Evolutionary conservation across 345 rosid genomes (phyloP).

Genomic region (Pseudoturritis turrita): DNA sequence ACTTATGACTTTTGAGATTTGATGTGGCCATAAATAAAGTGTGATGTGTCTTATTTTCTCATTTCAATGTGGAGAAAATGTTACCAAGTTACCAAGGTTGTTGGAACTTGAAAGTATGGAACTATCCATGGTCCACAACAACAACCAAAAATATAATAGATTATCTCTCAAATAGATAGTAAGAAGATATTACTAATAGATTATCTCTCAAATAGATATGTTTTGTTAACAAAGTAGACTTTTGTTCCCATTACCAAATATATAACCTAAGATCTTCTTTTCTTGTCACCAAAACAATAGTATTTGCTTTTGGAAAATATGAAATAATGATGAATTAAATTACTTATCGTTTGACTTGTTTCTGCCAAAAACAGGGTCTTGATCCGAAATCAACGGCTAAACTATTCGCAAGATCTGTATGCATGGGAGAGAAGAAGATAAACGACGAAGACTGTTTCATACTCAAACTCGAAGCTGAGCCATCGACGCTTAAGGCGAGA

Average conservation of each 20-base stretch:
- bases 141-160: background rate
- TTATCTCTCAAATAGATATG: background rate
- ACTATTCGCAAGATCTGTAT: constrained; percentile 61
- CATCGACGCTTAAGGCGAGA: constrained; percentile 52
- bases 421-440: constrained; percentile 70
- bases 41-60: constrained; percentile 1
- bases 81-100: constrained; percentile 7
- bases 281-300: background rate
- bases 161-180: constrained; percentile 2
- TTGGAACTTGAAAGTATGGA: constrained; percentile 16
- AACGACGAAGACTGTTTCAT: constrained; percentile 73
- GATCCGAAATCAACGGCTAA: constrained; percentile 87
- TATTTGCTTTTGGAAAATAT: background rate
- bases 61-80: constrained; percentile 9
- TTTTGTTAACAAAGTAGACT: constrained; percentile 15
- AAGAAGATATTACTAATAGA: background rate
- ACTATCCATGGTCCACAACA: constrained; percentile 28
- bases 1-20: constrained; percentile 1
- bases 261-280: background rate
- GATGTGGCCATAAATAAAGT: constrained; percentile 4
- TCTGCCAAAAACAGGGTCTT: constrained; percentile 62
- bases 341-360: constrained; percentile 1
- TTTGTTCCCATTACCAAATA: constrained; percentile 9
- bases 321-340: background rate
- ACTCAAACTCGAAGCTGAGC: constrained; percentile 64